Evolutionary conservation across 2,329 filamentous ascomycete genomes (phyloP), one percentile per base, ranked within the genome.

Genomic region (Colletotrichum salicis): DNA sequence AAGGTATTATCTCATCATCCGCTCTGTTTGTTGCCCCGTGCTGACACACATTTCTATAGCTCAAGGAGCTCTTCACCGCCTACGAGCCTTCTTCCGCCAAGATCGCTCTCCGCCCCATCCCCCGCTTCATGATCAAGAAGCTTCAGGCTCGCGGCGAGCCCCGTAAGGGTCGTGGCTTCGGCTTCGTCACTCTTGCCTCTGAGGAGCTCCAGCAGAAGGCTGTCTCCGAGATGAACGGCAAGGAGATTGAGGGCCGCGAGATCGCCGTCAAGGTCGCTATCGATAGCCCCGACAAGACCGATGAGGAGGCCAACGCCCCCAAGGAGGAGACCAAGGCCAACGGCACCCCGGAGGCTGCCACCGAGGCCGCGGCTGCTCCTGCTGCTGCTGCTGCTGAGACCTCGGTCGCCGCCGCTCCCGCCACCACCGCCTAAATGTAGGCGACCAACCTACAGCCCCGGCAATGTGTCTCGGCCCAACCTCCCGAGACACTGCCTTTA

Each of bases 101-200:
- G 91, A 98, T 99, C 81, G 96, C 96, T 76, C 94, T 99, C 78
- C 96, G 96, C 79, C 96, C 96, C 64, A 99, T 99, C 77, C 96
- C 96, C 78, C 95, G 96, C 80, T 99, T 98, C 89, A 99, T 99
- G 96, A 96, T 99, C 86, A 98, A 98, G 93, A 99, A 99, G 91
- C 94, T 99, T 74, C 95, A 97, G 87, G 95, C 96, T 80, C 96
- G 96, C 82, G 95, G 95, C 81, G 96, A 99, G 88, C 92, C 96
- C 79, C 96, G 96, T 88, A 99, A 99, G 92, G 96, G 96, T 74
- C 96, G 96, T 88, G 96, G 96, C 76, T 99, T 99, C 83, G 96
- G 96, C 77, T 99, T 99, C 84, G 96, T 99, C 75, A 98, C 95
- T 73, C 92, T 99, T 74, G 93, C 93, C 75, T 97, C 94, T 22